Evolutionary conservation across 2,329 filamentous ascomycete genomes (phyloP).

Genomic region (Penicillium psychrosexuale): DNA sequence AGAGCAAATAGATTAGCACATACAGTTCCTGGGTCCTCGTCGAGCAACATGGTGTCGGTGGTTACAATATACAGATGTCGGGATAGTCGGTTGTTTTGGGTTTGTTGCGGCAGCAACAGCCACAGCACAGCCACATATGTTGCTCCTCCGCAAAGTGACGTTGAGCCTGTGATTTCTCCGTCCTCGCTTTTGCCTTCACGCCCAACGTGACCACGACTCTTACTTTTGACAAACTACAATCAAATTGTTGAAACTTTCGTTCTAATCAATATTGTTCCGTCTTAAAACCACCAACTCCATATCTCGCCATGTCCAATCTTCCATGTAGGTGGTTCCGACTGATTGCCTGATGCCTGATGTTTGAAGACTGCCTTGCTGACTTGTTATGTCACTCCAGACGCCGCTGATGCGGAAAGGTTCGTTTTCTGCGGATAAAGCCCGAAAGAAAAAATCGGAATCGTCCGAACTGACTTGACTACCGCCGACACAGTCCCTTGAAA

Average conservation of each 20-base stretch:
- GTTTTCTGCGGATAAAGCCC: constrained; percentile 21
- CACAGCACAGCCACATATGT: constrained; percentile 39
- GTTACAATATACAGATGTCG: neutral
- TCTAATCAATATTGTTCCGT: neutral
- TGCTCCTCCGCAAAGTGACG: constrained; percentile 30
- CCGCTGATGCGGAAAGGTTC: constrained; percentile 93
- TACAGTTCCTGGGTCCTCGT: constrained; percentile 87
- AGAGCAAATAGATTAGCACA: constrained; percentile 24
- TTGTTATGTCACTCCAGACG: constrained; percentile 59
- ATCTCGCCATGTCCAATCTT: constrained; percentile 45
- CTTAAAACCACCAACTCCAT: neutral
- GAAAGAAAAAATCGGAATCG: neutral
- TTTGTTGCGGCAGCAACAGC: constrained; percentile 42
- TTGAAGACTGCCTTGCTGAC: neutral
- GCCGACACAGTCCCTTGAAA: constrained; percentile 74
- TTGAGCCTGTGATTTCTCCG: constrained; percentile 16
- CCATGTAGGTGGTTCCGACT: constrained; percentile 43
- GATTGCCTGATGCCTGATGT: neutral
- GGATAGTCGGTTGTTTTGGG: constrained; percentile 19
- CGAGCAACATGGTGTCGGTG: constrained; percentile 75
- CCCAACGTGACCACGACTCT: neutral
- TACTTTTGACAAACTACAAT: neutral
- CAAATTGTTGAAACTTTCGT: neutral
- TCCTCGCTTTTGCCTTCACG: constrained; percentile 1
- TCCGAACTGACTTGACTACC: constrained; percentile 7